These are phyloP conservation scores for Tagetes erecta DNA, from an alignment of 129 eudicot genomes.

Conservation along the genomic window DNA sequence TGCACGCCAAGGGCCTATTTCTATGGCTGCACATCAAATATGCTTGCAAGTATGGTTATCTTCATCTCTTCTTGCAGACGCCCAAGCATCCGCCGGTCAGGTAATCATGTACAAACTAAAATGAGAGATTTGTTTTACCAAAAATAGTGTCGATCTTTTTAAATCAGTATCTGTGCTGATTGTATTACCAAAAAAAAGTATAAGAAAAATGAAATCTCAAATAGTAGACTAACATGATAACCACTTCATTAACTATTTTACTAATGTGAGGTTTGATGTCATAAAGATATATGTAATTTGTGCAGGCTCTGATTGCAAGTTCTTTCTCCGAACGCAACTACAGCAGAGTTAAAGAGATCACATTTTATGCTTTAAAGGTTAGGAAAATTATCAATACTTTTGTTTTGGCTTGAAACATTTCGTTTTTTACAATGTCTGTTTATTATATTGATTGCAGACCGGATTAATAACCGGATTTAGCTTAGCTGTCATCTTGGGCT, in stretches of 20 bases:
- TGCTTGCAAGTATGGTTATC: constrained; percentile 90
- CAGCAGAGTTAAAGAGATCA: constrained; percentile 58
- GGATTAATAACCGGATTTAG: constrained; percentile 60
- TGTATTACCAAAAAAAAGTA: too few relatives aligned
- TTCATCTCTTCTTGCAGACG: constrained; percentile 83
- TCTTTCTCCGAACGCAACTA: constrained; percentile 53
- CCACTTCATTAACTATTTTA: too few relatives aligned
- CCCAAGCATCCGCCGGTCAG: constrained; percentile 79
- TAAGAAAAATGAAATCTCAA: too few relatives aligned
- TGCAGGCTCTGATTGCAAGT: constrained; percentile 60
- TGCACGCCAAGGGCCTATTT: constrained; percentile 69
- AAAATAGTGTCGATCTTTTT: too few relatives aligned
- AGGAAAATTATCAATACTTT: background rate
- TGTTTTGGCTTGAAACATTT: background rate
- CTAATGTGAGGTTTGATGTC: too few relatives aligned
- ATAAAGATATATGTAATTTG: too few relatives aligned
- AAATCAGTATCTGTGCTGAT: too few relatives aligned
- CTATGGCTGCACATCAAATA: constrained; percentile 92
- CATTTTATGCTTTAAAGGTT: constrained; percentile 57
- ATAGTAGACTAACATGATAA: too few relatives aligned
- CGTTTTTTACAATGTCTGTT: background rate
- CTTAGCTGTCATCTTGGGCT: constrained; percentile 56
- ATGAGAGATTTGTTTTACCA: too few relatives aligned
- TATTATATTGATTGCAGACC: constrained; percentile 35
- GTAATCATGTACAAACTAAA: too few relatives aligned